These are phyloP conservation scores for Entonaema liquescens DNA, from an alignment of 495 filamentous ascomycete genomes.

Conservation along the genomic window DNA sequence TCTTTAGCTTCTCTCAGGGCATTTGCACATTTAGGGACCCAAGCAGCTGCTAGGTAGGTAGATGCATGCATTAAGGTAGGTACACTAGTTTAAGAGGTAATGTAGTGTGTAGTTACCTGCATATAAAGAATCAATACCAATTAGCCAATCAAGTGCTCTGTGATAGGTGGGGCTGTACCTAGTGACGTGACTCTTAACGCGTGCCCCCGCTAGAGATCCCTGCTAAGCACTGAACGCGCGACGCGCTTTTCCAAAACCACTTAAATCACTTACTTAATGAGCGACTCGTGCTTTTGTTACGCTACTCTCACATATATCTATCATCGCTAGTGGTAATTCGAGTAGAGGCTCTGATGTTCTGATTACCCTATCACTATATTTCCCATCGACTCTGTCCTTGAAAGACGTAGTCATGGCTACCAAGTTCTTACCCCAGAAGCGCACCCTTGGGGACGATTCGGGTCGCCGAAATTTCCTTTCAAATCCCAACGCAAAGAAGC, in stretches of 20 bases:
- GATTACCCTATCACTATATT: constrained; percentile 3
- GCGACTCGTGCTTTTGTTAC: neutral
- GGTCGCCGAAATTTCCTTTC: constrained; percentile 57
- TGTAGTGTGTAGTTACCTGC: neutral
- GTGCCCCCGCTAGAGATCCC: constrained; percentile 31
- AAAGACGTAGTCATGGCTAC: constrained; percentile 50
- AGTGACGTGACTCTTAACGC: constrained; percentile 31
- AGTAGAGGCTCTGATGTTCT: constrained; percentile 3
- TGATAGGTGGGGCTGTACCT: constrained; percentile 1
- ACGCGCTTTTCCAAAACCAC: constrained; percentile 43
- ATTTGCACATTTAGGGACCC: no score
- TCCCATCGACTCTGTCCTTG: constrained; percentile 7
- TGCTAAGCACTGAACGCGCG: constrained; percentile 22
- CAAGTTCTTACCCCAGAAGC: constrained; percentile 61
- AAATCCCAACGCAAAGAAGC: constrained; percentile 68
- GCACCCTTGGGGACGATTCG: constrained; percentile 60
- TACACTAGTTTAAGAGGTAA: neutral
- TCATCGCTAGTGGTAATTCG: neutral
- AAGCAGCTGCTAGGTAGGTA: no score
- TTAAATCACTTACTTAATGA: constrained; percentile 25
- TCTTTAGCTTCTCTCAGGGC: no score
- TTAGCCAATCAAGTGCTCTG: neutral
- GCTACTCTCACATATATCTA: neutral
- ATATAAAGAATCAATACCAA: neutral
- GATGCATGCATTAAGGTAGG: no score